A percentile compares a stretch with the other conserved stretches of the same genome.
Conservation (phyloP, 1,139 yeast genomes). For the Yarrowia galli region DNA sequence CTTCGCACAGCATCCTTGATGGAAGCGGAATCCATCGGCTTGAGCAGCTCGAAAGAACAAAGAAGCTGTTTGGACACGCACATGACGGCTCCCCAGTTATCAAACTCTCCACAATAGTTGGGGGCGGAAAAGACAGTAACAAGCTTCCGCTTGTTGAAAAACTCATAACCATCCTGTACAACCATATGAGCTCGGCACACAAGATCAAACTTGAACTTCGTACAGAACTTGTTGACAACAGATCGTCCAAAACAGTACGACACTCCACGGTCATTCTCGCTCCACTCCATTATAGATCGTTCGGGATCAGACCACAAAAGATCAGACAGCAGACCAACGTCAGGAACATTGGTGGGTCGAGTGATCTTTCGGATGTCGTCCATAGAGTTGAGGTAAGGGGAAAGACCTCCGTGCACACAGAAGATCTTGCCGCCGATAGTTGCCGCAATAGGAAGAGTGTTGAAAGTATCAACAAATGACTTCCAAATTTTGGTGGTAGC, state of each 20-base stretch:
- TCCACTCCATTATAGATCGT: constrained; percentile 70
- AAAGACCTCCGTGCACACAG: constrained; percentile 89
- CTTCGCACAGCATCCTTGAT: constrained; percentile 31
- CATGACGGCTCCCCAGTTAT: constrained; percentile 99
- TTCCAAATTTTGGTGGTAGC: constrained; percentile 75
- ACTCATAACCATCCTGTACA: constrained; percentile 91
- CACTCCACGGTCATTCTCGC: constrained; percentile 86
- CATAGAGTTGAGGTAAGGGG: constrained; percentile 73
- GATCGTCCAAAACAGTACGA: constrained; percentile 79
- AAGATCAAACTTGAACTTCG: constrained; percentile 75
- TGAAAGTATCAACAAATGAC: constrained; percentile 78
- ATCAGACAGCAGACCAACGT: constrained; percentile 80
- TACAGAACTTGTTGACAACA: constrained; percentile 75
- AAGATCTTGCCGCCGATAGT: constrained; percentile 83
- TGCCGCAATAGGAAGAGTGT: constrained; percentile 86
- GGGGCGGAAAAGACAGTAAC: constrained; percentile 94
- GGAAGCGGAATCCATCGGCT: constrained; percentile 56
- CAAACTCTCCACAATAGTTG: constrained; percentile 97
- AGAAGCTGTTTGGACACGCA: constrained; percentile 89
- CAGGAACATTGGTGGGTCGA: constrained; percentile 90
- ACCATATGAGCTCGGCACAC: constrained; percentile 92
- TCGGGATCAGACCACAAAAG: constrained; percentile 91
- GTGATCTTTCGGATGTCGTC: constrained; percentile 72
- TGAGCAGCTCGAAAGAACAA: constrained; percentile 82
- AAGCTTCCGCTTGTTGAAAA: constrained; percentile 75